phyloP scores from a whole-genome alignment of 2,329 filamentous ascomycete genomes.

The Claviceps lovelessii region DNA sequence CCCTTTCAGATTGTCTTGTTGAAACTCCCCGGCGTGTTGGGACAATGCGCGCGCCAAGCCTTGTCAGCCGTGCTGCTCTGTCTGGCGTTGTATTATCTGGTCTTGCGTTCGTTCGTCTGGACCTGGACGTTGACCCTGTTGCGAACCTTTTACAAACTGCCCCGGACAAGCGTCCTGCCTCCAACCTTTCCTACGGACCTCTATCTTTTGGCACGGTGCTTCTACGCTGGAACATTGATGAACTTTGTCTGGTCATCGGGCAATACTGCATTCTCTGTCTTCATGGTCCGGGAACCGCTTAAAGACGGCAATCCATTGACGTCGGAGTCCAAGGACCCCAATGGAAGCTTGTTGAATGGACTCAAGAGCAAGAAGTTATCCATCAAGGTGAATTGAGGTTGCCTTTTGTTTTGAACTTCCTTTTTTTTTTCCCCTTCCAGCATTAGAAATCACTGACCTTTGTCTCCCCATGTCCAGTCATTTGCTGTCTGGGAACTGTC shows the following conservation, averaged over 20 bases:
- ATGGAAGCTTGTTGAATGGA: constrained; percentile 74
- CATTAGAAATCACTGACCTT: constrained; percentile 8
- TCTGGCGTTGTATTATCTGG: constrained; percentile 44
- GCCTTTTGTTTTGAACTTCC: not conserved
- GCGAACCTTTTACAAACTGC: constrained; percentile 60
- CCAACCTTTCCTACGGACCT: constrained; percentile 42
- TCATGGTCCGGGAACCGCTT: constrained; percentile 64
- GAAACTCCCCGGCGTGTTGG: constrained; percentile 26
- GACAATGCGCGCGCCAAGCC: constrained; percentile 25
- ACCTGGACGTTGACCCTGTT: constrained; percentile 54
- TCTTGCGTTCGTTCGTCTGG: constrained; percentile 54
- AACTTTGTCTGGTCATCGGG: constrained; percentile 61
- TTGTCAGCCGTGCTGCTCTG: constrained; percentile 29
- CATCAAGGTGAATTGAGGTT: constrained; percentile 42
- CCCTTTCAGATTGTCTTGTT: constrained; percentile 22
- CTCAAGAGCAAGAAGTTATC: constrained; percentile 70
- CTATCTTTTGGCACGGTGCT: constrained; percentile 40
- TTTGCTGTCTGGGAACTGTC: constrained; percentile 89
- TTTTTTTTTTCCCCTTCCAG: too few relatives aligned
- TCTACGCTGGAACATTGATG: constrained; percentile 51
- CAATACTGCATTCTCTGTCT: constrained; percentile 66
- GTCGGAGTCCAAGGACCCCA: constrained; percentile 74
- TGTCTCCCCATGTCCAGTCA: constrained; percentile 27
- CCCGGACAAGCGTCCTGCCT: constrained; percentile 52
- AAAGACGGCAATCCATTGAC: constrained; percentile 79